phyloP scores from a whole-genome alignment of 805 yeast genomes.

The Ogataea saltuana region DNA sequence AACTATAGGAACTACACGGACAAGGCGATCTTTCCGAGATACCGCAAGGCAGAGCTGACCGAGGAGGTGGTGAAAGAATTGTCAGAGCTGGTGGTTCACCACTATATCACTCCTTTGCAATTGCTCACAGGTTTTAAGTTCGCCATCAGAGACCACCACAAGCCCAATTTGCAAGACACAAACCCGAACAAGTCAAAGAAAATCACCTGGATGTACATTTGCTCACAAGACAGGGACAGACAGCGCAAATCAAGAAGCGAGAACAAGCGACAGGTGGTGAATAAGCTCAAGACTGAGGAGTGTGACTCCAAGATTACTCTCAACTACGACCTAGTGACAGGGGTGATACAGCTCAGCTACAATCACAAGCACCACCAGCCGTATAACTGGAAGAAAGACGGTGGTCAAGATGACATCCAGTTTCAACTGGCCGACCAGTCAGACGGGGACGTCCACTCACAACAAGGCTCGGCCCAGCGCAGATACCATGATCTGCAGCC shows the following conservation, averaged over 20 bases:
- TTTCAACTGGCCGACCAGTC: slow-evolving; percentile 19
- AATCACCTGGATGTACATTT: slow-evolving; percentile 45
- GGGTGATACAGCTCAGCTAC: slow-evolving; percentile 38
- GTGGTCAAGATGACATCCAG: slow-evolving; percentile 18
- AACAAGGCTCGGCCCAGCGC: slow-evolving; percentile 9
- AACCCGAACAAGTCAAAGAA: slow-evolving; percentile 43
- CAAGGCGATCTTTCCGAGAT: slow-evolving; percentile 36
- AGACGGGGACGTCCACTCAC: slow-evolving; percentile 4
- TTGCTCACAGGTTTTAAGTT: slow-evolving; percentile 43
- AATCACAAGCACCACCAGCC: slow-evolving; percentile 45
- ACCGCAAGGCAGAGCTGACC: slow-evolving; percentile 34
- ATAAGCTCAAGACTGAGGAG: slow-evolving; percentile 42
- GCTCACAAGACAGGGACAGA: slow-evolving; percentile 45
- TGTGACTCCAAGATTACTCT: slow-evolving; percentile 43
- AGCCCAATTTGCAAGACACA: slow-evolving; percentile 32
- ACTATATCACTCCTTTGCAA: slow-evolving; percentile 43
- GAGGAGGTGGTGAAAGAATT: slow-evolving; percentile 36
- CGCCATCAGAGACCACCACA: slow-evolving; percentile 47
- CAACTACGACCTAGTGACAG: slow-evolving; percentile 41
- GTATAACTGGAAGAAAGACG: slow-evolving; percentile 35
- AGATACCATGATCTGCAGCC: slow-evolving; percentile 21
- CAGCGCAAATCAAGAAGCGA: slow-evolving; percentile 45
- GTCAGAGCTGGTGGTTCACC: slow-evolving; percentile 37
- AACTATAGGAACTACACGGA: slow-evolving; percentile 38
- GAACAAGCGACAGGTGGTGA: slow-evolving; percentile 38